A percentile compares a stretch with the other conserved stretches of the same genome.
phyloP scores from a whole-genome alignment of 768 basidiomycete genomes.

The Rubroboletus pulcherrimus region DNA sequence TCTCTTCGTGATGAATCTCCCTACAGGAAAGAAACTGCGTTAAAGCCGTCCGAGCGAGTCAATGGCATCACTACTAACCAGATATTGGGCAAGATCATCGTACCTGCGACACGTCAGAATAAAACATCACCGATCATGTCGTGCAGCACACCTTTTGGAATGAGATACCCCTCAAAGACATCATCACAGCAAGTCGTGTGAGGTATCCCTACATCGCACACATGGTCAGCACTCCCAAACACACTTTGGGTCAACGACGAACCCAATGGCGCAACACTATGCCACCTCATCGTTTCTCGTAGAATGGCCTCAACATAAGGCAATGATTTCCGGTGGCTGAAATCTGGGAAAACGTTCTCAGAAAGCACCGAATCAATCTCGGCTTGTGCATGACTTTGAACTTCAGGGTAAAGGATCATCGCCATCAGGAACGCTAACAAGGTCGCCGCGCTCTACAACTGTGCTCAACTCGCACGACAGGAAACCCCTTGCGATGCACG shows the following conservation, averaged over 20 bases:
- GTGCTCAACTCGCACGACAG: background rate
- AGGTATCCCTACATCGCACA: conserved; percentile 21
- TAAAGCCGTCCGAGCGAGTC: background rate
- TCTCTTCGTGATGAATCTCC: conserved; percentile 32
- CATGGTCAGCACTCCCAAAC: conserved; percentile 4
- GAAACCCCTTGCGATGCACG: background rate
- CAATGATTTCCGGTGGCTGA: conserved; percentile 22
- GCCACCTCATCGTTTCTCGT: conserved; percentile 34
- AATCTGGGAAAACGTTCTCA: conserved; percentile 19
- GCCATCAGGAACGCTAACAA: conserved; percentile 25
- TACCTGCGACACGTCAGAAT: conserved; percentile 14
- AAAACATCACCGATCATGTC: background rate
- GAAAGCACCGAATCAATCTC: conserved; percentile 27
- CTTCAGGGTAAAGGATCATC: conserved; percentile 31
- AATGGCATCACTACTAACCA: conserved; percentile 20
- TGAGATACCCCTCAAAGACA: conserved; percentile 39
- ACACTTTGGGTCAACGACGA: background rate
- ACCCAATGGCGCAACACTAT: conserved; percentile 30
- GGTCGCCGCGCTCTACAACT: conserved; percentile 22
- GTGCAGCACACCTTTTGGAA: conserved; percentile 32
- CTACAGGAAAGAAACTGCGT: conserved; percentile 3
- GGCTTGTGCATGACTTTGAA: conserved; percentile 27
- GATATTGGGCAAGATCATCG: conserved; percentile 28
- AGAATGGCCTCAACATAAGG: conserved; percentile 30
- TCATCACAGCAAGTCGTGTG: conserved; percentile 37